phyloP scores from a whole-genome alignment of 225 moss, liverwort and hornwort genomes.

The Physcomitrellopsis africana region DNA sequence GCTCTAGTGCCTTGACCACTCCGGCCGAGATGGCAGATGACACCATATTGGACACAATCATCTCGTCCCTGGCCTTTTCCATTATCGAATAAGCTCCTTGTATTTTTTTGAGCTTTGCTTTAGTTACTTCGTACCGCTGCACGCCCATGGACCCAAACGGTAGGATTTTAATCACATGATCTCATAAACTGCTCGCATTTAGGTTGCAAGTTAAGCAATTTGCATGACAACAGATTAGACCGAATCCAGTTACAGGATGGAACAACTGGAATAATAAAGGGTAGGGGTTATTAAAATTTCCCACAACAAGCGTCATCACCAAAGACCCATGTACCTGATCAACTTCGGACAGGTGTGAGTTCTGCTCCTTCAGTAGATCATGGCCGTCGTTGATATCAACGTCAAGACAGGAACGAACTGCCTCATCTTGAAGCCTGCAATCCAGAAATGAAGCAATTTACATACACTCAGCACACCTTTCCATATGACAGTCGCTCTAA shows the following conservation, averaged over 20 bases:
- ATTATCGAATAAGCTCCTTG: constrained; percentile 55
- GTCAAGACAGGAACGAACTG: constrained; percentile 34
- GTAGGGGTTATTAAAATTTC: not conserved
- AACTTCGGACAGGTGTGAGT: constrained; percentile 37
- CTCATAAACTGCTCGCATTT: too few species aligned
- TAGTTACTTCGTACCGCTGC: constrained; percentile 63
- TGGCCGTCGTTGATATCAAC: constrained; percentile 32
- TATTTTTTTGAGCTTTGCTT: constrained; percentile 49
- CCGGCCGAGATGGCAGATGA: constrained; percentile 73
- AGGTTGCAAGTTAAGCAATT: not conserved
- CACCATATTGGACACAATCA: constrained; percentile 61
- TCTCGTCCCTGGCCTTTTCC: constrained; percentile 54
- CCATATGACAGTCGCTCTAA: not conserved
- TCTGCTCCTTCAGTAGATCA: constrained; percentile 35
- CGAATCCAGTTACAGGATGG: too few species aligned
- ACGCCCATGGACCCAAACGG: constrained; percentile 11
- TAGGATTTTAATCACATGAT: not conserved
- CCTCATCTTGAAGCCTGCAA: constrained; percentile 63
- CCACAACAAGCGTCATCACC: not conserved
- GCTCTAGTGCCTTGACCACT: constrained; percentile 68
- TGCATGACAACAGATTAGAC: too few species aligned
- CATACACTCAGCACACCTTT: not conserved
- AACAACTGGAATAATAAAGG: not conserved
- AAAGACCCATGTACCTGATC: constrained; percentile 37
- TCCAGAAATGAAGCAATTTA: not conserved